Base-by-base conservation (phyloP, 2,329 filamentous ascomycete species). In the Xylaria sp. region DNA sequence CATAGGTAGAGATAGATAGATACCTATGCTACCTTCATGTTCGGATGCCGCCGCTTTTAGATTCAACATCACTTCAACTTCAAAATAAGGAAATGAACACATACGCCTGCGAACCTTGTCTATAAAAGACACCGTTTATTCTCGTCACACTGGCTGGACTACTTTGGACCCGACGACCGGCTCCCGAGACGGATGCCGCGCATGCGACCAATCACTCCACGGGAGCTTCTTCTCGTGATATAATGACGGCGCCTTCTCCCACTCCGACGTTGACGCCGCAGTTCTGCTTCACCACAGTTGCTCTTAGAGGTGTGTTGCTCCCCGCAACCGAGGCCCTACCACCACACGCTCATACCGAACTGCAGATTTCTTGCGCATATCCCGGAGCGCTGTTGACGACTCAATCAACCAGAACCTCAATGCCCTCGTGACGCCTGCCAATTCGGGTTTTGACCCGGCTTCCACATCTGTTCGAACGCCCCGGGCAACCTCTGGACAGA, bases 381-480 rank as follows among this genome's bases (percentile, higher is more conserved):
- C 95, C 10, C 90, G 96, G 71, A 86, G 89, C 61, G 89, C 92
- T 57, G 91, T 98, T 76, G 96, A 99, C 81, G 96, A 99, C 81
- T 93, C 92, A 53, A 98, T 99, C 77, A 90, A 90, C 0, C 94
- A 97, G 77, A 95, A 97, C 76, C 88, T 99, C 69, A 98, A 98
- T 83, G 93, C 93, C 1, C 87, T 98, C 44, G 83, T 93, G 53
- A 94, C 91, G 0, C 95, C 95, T 0, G 86, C 92, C 13, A 83
- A 85, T 53, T 81, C 82, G 47, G 89, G 90, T 18, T 98, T 97
- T 81, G 92, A 97, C 78, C 92, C 95, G 0, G 82, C 86, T 0
- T 94, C 93, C 0, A 97, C 93, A 0, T 87, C 90, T 0, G 83
- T 86, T 16, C 88, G 91, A 60, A 83, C 84, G 27, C 83, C 87